Percentiles rank a stretch among this genome's conserved stretches.
Conservation (phyloP, 805 yeast species). For the Clavispora phyllophila region DNA sequence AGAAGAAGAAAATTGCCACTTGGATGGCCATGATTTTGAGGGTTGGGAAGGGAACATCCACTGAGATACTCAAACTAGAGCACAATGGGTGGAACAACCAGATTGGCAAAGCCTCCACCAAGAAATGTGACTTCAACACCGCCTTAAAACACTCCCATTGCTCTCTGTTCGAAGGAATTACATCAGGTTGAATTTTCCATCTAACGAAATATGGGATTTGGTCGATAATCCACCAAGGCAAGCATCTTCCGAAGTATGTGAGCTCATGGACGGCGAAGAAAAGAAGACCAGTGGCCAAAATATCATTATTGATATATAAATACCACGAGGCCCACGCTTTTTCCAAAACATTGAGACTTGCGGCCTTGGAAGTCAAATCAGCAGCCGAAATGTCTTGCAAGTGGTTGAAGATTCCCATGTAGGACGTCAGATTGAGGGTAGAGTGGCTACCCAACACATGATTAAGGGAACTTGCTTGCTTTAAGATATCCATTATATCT, state of each 20-base stretch:
- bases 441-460: constrained; percentile 1
- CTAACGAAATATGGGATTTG: constrained; percentile 46
- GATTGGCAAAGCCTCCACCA: constrained; percentile 57
- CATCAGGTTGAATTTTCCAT: constrained; percentile 51
- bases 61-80: constrained; percentile 42
- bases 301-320: constrained; percentile 48
- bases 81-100: constrained; percentile 61
- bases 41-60: constrained; percentile 51
- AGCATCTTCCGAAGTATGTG: constrained; percentile 54
- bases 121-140: constrained; percentile 51
- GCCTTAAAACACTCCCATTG: constrained; percentile 60
- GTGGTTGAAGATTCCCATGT: neutral
- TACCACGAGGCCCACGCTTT: constrained; percentile 55
- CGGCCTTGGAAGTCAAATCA: constrained; percentile 1
- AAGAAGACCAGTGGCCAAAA: constrained; percentile 53
- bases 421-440: neutral
- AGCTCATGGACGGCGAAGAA: constrained; percentile 52
- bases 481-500: neutral
- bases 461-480: neutral
- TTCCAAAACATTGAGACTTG: constrained; percentile 34
- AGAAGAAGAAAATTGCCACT: constrained; percentile 45
- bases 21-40: constrained; percentile 38
- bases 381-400: constrained; percentile 1
- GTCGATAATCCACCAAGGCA: constrained; percentile 56
- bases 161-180: constrained; percentile 49